phyloP scores from a whole-genome alignment of 352 stramenopile genomes.

The Globisporangium echinulatum region DNA sequence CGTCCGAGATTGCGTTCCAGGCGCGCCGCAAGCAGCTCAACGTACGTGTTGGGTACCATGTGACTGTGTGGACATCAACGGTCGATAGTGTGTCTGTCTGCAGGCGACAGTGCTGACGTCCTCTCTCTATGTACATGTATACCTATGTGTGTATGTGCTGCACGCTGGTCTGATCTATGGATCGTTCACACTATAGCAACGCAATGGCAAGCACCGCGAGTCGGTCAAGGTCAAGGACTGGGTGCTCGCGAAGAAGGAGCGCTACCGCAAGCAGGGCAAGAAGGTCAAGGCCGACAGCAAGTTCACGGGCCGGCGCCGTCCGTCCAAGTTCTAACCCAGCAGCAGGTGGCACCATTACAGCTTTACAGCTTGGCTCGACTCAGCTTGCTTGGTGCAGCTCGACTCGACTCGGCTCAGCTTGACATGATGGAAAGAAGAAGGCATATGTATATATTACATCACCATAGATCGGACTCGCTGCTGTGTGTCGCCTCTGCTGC shows the following conservation, averaged over 20 bases:
- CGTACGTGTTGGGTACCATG: conserved; percentile 19
- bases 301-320: conserved; percentile 96
- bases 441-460: conserved; percentile 55
- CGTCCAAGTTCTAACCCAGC: conserved; percentile 90
- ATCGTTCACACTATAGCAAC: conserved; percentile 23
- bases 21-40: conserved; percentile 45
- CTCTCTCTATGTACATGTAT: conserved; percentile 2
- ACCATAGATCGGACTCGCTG: conserved; percentile 14
- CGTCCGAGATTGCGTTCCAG: conserved; percentile 60
- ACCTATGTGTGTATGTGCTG: not conserved
- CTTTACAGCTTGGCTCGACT: too few species aligned
- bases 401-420: too few species aligned
- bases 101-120: not conserved
- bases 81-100: not conserved
- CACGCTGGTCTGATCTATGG: too few species aligned
- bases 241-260: conserved; percentile 98
- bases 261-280: conserved; percentile 96
- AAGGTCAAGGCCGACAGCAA: conserved; percentile 97
- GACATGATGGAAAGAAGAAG: not conserved
- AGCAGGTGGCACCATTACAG: too few species aligned
- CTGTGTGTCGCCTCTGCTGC: conserved; percentile 7
- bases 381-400: too few species aligned
- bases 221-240: conserved; percentile 88
- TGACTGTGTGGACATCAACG: not conserved
- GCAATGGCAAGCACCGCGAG: conserved; percentile 43